phyloP scores from a whole-genome alignment of 768 basidiomycete species.

The Podaxis sp. region DNA sequence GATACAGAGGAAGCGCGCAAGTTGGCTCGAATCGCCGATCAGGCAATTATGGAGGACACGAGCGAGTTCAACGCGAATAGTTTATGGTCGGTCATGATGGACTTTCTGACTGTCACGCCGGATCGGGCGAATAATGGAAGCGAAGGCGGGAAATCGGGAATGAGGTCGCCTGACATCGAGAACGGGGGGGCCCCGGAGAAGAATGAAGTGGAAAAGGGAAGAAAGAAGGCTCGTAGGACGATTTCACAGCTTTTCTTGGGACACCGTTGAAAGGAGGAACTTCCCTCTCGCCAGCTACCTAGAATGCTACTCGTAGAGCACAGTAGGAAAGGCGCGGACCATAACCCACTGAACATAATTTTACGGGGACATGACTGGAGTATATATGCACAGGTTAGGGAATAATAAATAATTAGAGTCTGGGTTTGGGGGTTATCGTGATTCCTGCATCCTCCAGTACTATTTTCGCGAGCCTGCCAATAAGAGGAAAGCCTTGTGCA shows the following conservation, averaged over 20 bases:
- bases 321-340: too few species aligned
- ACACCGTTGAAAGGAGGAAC: not conserved
- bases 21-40: slow-evolving; percentile 74
- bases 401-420: slow-evolving; percentile 24
- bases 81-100: slow-evolving; percentile 67
- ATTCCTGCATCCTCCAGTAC: slow-evolving; percentile 58
- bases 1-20: slow-evolving; percentile 81
- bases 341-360: too few species aligned
- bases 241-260: not conserved
- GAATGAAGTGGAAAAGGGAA: not conserved
- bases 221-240: not conserved
- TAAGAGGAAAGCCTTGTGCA: slow-evolving; percentile 48
- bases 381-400: not conserved
- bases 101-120: slow-evolving; percentile 58
- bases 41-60: slow-evolving; percentile 58
- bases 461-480: slow-evolving; percentile 63
- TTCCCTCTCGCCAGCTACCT: not conserved
- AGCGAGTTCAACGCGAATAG: slow-evolving; percentile 62
- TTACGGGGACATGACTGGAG: too few species aligned
- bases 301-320: too few species aligned
- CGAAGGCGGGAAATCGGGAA: slow-evolving; percentile 9
- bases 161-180: not conserved
- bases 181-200: slow-evolving; percentile 1
- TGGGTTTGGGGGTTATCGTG: slow-evolving; percentile 27
- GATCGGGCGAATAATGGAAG: slow-evolving; percentile 36